A percentile compares a stretch with the other conserved stretches of the same genome.
Evolutionary conservation across 345 rosid species (phyloP).

Genomic region (Citrus sp.): DNA sequence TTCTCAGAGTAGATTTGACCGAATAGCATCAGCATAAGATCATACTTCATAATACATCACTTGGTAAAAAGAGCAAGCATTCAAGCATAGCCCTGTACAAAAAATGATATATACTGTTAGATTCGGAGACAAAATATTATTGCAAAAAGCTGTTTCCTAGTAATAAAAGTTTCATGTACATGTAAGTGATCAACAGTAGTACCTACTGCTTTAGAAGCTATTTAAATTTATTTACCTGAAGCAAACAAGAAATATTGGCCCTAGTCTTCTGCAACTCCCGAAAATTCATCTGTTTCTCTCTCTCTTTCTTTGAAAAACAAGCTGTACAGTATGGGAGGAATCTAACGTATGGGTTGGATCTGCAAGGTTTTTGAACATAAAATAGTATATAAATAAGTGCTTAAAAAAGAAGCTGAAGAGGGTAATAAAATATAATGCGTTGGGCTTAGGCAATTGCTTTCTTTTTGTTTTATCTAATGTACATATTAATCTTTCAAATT

Average conservation of each 20-base stretch:
- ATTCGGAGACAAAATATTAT: neutral
- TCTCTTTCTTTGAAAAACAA: constrained; percentile 33
- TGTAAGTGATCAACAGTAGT: neutral
- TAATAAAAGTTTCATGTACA: too few species aligned
- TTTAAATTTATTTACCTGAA: constrained; percentile 1
- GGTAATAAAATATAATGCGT: constrained; percentile 17
- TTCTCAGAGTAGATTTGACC: constrained; percentile 36
- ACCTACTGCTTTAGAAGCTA: neutral
- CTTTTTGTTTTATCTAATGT: constrained; percentile 55
- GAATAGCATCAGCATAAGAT: constrained; percentile 4
- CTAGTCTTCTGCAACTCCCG: constrained; percentile 11
- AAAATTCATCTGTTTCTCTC: constrained; percentile 17
- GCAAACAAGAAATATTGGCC: constrained; percentile 20
- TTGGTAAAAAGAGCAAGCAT: constrained; percentile 3
- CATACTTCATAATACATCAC: constrained; percentile 8
- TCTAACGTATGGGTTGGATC: constrained; percentile 60
- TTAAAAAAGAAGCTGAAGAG: constrained; percentile 46
- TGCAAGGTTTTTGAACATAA: constrained; percentile 33
- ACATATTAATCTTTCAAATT: neutral
- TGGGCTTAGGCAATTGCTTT: constrained; percentile 36
- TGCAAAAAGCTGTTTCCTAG: neutral
- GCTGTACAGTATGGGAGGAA: constrained; percentile 48
- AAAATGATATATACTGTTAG: neutral
- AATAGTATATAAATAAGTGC: constrained; percentile 32
- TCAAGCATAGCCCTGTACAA: constrained; percentile 7